A percentile compares a stretch with the other conserved stretches of the same genome.
phyloP scores from a whole-genome alignment of 1,284 basidiomycete genomes.

The Tremellales sp. region DNA sequence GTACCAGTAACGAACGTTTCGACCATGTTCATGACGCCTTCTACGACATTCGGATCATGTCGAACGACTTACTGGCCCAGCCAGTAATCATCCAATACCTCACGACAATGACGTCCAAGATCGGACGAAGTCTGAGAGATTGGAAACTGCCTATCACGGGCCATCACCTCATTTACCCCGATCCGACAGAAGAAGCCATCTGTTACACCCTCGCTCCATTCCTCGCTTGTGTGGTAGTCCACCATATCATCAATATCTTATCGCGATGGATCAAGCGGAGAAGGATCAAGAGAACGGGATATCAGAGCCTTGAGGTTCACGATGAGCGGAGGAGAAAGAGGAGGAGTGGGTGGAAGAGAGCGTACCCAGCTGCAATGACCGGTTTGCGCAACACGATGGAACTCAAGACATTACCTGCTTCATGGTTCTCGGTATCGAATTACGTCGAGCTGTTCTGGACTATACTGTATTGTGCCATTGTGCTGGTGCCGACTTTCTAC shows the following conservation, averaged over 20 bases:
- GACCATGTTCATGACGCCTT: too few relatives aligned
- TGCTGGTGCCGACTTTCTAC: conserved; percentile 9
- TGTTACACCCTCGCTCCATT: neutral
- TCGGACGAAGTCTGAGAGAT: neutral
- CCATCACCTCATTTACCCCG: neutral
- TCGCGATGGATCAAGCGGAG: neutral
- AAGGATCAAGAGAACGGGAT: neutral
- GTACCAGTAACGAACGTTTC: too few relatives aligned
- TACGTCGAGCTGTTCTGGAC: conserved; percentile 25
- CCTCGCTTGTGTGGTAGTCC: neutral
- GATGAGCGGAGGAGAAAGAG: neutral
- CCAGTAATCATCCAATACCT: too few relatives aligned
- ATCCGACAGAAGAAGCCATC: neutral
- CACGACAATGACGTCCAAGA: too few relatives aligned
- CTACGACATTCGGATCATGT: too few relatives aligned
- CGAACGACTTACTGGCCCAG: too few relatives aligned
- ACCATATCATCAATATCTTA: neutral
- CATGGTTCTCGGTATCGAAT: conserved; percentile 30
- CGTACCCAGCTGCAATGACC: conserved; percentile 4
- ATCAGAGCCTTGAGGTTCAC: neutral
- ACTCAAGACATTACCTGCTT: conserved; percentile 23
- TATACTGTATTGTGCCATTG: conserved; percentile 13
- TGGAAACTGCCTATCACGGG: neutral
- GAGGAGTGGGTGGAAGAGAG: neutral
- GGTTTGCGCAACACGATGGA: conserved; percentile 19